A percentile compares a stretch with the other conserved stretches of the same genome.
Evolutionary conservation across 805 yeast genomes (phyloP).

Genomic region (Metschnikowia bowlesiae): DNA sequence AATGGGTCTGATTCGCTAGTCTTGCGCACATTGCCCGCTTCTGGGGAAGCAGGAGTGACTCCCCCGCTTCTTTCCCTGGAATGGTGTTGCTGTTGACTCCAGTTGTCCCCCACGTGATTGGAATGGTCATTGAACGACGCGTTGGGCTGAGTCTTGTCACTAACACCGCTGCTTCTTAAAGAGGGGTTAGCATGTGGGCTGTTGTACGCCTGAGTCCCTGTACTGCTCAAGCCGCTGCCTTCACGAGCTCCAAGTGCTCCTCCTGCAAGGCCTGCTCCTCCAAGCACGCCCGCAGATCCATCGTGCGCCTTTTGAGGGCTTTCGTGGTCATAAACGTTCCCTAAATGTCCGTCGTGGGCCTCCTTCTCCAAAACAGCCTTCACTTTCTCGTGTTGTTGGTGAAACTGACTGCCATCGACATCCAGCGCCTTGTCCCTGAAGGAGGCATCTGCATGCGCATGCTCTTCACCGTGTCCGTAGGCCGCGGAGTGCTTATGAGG

Average conservation of each 20-base stretch:
- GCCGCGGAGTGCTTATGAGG: neutral
- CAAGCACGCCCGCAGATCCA: neutral
- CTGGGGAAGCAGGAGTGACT: neutral
- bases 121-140: slow-evolving; percentile 1
- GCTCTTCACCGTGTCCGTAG: neutral
- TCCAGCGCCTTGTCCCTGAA: slow-evolving; percentile 2
- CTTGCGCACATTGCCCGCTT: neutral
- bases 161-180: neutral
- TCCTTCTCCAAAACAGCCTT: slow-evolving; percentile 2
- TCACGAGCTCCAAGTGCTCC: slow-evolving; percentile 3
- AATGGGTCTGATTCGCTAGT: neutral
- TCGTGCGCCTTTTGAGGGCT: neutral
- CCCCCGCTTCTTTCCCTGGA: neutral
- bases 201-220: neutral
- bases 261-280: neutral
- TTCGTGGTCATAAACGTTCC: neutral
- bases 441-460: slow-evolving; percentile 3
- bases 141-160: neutral
- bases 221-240: slow-evolving; percentile 1
- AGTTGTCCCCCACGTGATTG: neutral
- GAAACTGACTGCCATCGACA: slow-evolving; percentile 2
- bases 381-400: slow-evolving; percentile 5
- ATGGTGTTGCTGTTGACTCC: neutral
- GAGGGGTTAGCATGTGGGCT: neutral
- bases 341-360: slow-evolving; percentile 3